These are phyloP conservation scores for Aspergillus cristatus DNA, from an alignment of 495 filamentous ascomycete species.

Conservation along the genomic window DNA sequence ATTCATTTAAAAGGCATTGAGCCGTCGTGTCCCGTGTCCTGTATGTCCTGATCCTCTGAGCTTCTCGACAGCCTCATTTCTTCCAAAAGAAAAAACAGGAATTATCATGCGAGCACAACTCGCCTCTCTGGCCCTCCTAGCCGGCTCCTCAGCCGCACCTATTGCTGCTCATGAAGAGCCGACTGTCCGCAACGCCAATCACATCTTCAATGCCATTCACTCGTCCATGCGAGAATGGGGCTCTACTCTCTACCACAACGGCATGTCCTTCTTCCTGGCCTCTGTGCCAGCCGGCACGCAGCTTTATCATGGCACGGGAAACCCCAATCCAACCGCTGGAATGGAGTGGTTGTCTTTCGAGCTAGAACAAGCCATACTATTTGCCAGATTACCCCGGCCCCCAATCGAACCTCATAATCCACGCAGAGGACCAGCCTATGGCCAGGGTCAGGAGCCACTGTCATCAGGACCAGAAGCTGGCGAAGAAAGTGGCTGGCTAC, in stretches of 20 bases:
- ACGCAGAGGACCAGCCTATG: too few species aligned
- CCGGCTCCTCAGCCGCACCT: neutral
- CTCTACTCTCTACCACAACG: slow-evolving; percentile 59
- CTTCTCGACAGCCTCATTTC: too few species aligned
- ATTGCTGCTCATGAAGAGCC: neutral
- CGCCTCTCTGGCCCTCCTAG: neutral
- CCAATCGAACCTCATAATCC: neutral
- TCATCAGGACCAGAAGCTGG: neutral
- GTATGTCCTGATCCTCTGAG: too few species aligned
- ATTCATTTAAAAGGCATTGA: too few species aligned
- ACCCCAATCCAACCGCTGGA: slow-evolving; percentile 27
- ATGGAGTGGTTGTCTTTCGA: slow-evolving; percentile 65
- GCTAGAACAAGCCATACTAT: slow-evolving; percentile 55
- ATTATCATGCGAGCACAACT: too few species aligned
- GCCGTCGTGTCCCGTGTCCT: too few species aligned
- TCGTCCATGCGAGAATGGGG: slow-evolving; percentile 63
- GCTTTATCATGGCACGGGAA: slow-evolving; percentile 52
- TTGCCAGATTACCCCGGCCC: slow-evolving; percentile 22
- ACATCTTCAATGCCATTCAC: slow-evolving; percentile 60
- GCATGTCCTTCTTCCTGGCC: slow-evolving; percentile 55
- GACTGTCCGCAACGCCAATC: slow-evolving; percentile 36
- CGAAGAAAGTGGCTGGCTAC: slow-evolving; percentile 39
- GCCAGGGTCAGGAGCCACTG: neutral
- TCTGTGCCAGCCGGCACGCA: slow-evolving; percentile 47
- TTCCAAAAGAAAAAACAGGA: too few species aligned